These are phyloP conservation scores for Gentiana straminea DNA, from an alignment of 257 asterid species.

Conservation along the genomic window DNA sequence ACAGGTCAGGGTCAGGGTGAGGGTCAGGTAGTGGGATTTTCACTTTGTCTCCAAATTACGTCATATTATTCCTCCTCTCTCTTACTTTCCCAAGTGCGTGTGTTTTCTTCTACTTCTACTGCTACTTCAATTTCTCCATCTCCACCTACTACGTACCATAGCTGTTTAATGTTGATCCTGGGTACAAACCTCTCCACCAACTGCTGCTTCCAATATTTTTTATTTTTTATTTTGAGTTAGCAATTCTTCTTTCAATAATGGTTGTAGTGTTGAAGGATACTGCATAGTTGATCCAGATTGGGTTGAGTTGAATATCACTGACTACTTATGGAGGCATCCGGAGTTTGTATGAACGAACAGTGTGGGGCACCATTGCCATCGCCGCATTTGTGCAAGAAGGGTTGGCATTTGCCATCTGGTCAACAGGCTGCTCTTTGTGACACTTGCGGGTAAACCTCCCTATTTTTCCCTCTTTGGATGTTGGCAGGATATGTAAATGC, in stretches of 20 bases:
- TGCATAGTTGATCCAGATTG: not conserved
- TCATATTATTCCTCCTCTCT: too few relatives aligned
- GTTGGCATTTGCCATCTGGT: slow-evolving; percentile 82
- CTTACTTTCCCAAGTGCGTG: too few relatives aligned
- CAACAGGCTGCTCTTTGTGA: slow-evolving; percentile 64
- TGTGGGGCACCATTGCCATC: slow-evolving; percentile 31
- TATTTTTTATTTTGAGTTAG: not conserved
- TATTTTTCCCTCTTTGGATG: not conserved
- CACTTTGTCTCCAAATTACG: too few relatives aligned
- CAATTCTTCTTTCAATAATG: not conserved
- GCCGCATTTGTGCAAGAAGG: slow-evolving; percentile 43
- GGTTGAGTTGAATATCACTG: too few relatives aligned
- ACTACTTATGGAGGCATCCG: not conserved
- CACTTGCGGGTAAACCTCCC: slow-evolving; percentile 53
- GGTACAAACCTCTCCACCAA: too few relatives aligned
- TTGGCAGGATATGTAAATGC: too few relatives aligned
- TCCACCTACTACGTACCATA: too few relatives aligned
- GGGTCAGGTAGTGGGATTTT: too few relatives aligned
- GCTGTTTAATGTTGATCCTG: too few relatives aligned
- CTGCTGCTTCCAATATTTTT: not conserved
- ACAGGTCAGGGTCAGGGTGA: too few relatives aligned
- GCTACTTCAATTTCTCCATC: too few relatives aligned
- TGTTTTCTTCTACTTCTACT: too few relatives aligned
- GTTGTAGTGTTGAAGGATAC: not conserved
- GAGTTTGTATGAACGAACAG: slow-evolving; percentile 68